phyloP scores from a whole-genome alignment of 768 basidiomycete genomes.

The Pleurotus sapidus region DNA sequence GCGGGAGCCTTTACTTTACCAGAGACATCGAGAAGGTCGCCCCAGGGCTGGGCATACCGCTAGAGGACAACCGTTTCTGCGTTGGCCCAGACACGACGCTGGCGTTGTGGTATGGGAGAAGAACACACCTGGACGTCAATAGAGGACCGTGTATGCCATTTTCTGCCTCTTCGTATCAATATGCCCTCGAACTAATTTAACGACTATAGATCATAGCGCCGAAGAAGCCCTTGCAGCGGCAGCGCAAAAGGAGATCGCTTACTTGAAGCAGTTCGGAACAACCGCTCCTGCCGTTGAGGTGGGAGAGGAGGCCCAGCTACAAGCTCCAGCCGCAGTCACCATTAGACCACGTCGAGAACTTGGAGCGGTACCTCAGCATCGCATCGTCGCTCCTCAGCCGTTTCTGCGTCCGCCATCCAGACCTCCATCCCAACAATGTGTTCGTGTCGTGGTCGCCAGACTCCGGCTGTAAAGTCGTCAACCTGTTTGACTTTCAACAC shows the following conservation, averaged over 20 bases:
- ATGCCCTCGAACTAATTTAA: conserved; percentile 6
- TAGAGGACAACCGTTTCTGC: conserved; percentile 27
- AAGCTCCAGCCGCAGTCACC: conserved; percentile 26
- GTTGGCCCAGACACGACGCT: conserved; percentile 25
- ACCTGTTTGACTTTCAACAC: conserved; percentile 31
- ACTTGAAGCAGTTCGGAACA: conserved; percentile 23
- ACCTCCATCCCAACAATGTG: conserved; percentile 23
- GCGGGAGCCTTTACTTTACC: conserved; percentile 40
- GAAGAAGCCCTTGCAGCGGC: conserved; percentile 20
- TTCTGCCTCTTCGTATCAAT: conserved; percentile 11
- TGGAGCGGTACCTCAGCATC: conserved; percentile 24
- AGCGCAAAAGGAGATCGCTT: conserved; percentile 28
- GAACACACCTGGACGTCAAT: conserved; percentile 14
- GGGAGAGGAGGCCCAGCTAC: conserved; percentile 22
- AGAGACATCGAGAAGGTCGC: conserved; percentile 32
- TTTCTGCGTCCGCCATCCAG: conserved; percentile 30
- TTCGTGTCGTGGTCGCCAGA: conserved; percentile 16
- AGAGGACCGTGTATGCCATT: conserved; percentile 23
- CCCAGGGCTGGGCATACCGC: conserved; percentile 23
- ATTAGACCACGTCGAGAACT: conserved; percentile 25
- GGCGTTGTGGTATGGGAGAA: conserved; percentile 23
- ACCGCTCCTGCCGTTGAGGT: conserved; percentile 22
- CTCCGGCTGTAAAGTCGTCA: conserved; percentile 13
- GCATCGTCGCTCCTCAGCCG: conserved; percentile 22
- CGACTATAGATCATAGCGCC: conserved; percentile 21